phyloP scores from a whole-genome alignment of 768 basidiomycete species.

The Termitomyces sp. region DNA sequence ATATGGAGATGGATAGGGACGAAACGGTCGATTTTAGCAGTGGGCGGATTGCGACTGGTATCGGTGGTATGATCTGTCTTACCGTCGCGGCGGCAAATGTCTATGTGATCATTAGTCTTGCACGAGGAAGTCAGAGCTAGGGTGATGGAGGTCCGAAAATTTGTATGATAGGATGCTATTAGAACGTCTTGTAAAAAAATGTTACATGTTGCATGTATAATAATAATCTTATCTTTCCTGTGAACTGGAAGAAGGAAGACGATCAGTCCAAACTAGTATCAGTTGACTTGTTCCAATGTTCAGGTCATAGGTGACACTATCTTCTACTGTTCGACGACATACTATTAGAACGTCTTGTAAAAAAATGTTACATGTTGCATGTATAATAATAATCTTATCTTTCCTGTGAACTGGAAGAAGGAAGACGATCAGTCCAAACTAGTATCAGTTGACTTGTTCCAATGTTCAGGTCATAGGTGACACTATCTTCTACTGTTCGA shows the following conservation, averaged over 20 bases:
- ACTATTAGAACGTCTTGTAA: no score
- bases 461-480: no score
- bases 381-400: not conserved
- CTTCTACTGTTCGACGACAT: no score
- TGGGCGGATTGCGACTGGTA: constrained; percentile 37
- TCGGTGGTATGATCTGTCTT: constrained; percentile 59
- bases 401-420: no score
- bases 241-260: no score
- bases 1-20: constrained; percentile 13
- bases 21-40: constrained; percentile 61
- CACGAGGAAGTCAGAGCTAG: not conserved
- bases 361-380: not conserved
- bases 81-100: constrained; percentile 66
- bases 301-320: no score
- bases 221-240: not conserved
- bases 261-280: no score
- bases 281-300: no score
- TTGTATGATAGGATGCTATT: not conserved
- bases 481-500: no score
- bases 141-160: not conserved
- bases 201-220: not conserved
- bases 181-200: not conserved
- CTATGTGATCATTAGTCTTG: constrained; percentile 67
- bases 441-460: no score
- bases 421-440: no score